Base-by-base conservation (phyloP, 2,329 filamentous ascomycete genomes). In the Botrytis medusae region DNA sequence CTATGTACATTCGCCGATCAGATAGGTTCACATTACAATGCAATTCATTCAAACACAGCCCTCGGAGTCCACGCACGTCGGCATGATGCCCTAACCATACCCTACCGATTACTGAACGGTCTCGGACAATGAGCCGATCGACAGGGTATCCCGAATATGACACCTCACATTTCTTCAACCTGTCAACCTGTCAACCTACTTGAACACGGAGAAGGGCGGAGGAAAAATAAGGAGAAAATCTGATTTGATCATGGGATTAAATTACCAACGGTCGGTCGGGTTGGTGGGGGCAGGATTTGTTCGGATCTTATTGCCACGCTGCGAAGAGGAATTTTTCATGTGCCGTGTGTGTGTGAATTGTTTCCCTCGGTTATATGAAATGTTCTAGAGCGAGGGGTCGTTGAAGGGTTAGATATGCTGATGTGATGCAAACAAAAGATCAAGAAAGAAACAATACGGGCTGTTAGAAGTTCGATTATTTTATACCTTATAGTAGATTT, bases 311-410 rank as follows among this genome's bases (percentile, higher is more conserved):
- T 48, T 65, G 20, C 44, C 44, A 48, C 29, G 29, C 44, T 65
- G 42, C 22, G 44, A 48, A 4, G n/a, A 57, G 40, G 48, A 48
- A 20, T 32, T 57, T 68, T 32, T 42, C 34, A 42, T 68, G 46
- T 68, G 64, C 64, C 48, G 34, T 25, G 9, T n/a, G 20, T 69
- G n/a, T 57, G 46, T 48, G 46, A 20, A 29, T 67, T 68, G 10
- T 42, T 42, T 69, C 25, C 64, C 65, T 69, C 65, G 65, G 65
- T 32, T 69, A 69, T 69, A 7, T 42, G 40, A 29, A 57, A 40
- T 20, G 48, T 20, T 40, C 65, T 69, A 69, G 37, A 29, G 51
- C 18, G 65, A 32, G 48, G 44, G 65, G 65, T 68, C 2, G 65
- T 54, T 42, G 18, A 42, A 40, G 48, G 25, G 25, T 42, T 5